These are phyloP conservation scores for Tricholoma flavovirens DNA, from an alignment of 768 basidiomycete genomes.

Conservation along the genomic window DNA sequence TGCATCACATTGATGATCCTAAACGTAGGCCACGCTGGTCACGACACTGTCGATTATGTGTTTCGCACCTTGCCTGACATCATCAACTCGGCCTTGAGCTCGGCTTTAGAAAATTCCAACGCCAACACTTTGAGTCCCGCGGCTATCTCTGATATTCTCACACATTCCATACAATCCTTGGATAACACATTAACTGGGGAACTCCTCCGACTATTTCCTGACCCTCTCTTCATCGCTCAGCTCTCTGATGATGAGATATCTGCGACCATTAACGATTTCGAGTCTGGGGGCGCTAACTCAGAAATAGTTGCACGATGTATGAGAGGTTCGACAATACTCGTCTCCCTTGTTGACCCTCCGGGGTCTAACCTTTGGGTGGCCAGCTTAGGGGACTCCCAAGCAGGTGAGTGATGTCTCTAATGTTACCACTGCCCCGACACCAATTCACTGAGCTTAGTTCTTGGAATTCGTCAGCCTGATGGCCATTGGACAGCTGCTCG, in stretches of 20 bases:
- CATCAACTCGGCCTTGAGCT: constrained; percentile 22
- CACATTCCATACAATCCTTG: constrained; percentile 29
- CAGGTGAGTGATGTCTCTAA: constrained; percentile 20
- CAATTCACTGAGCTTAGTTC: constrained; percentile 24
- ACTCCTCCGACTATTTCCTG: constrained; percentile 38
- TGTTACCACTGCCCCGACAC: background rate
- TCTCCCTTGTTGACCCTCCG: constrained; percentile 40
- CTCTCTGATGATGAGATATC: constrained; percentile 37
- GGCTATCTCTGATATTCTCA: constrained; percentile 27
- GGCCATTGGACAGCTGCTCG: constrained; percentile 34
- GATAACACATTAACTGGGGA: constrained; percentile 34
- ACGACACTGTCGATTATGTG: constrained; percentile 40
- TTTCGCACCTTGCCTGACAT: constrained; percentile 26
- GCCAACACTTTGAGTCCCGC: constrained; percentile 2
- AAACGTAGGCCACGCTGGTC: constrained; percentile 37
- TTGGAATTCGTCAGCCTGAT: constrained; percentile 29
- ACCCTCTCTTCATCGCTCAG: constrained; percentile 20
- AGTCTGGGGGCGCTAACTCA: constrained; percentile 25
- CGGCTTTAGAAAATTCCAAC: constrained; percentile 7
- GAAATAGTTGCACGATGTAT: constrained; percentile 38
- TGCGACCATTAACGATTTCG: constrained; percentile 34
- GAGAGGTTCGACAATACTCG: constrained; percentile 45
- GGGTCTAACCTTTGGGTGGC: constrained; percentile 47
- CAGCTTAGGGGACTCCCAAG: constrained; percentile 52
- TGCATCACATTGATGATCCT: background rate